Evolutionary conservation across 2,329 filamentous ascomycete genomes (phyloP).

Genomic region (Lachnellula occidentalis): DNA sequence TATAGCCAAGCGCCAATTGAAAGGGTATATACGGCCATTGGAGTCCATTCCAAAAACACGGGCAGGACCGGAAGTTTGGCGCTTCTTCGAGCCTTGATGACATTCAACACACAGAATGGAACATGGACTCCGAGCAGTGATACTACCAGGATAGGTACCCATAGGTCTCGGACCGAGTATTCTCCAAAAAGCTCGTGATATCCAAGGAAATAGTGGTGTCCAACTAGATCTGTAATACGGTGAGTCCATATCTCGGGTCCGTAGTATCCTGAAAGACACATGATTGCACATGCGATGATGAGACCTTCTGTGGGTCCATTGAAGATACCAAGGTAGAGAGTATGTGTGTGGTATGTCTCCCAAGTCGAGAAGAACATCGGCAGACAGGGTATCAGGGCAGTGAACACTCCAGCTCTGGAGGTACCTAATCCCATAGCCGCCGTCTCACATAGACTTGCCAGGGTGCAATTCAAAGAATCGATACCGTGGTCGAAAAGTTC

Average conservation of each 20-base stretch:
- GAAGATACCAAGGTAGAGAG: slow-evolving; percentile 90
- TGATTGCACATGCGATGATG: slow-evolving; percentile 79
- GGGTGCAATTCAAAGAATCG: slow-evolving; percentile 94
- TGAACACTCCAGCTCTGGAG: slow-evolving; percentile 81
- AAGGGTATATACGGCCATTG: slow-evolving; percentile 75
- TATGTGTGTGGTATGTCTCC: slow-evolving; percentile 99
- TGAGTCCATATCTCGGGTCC: slow-evolving; percentile 83
- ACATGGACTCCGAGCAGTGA: slow-evolving; percentile 70
- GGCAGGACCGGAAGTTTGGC: slow-evolving; percentile 71
- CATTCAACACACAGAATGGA: slow-evolving; percentile 85
- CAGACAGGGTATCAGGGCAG: slow-evolving; percentile 81
- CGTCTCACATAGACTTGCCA: slow-evolving; percentile 84
- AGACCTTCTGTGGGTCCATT: slow-evolving; percentile 96
- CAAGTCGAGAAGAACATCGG: slow-evolving; percentile 99
- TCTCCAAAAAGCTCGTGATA: slow-evolving; percentile 58
- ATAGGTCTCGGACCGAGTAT: slow-evolving; percentile 78
- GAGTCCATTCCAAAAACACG: slow-evolving; percentile 89
- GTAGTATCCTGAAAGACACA: slow-evolving; percentile 81
- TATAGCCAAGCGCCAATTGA: slow-evolving; percentile 80
- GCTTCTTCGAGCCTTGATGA: slow-evolving; percentile 67
- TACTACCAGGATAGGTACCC: slow-evolving; percentile 66
- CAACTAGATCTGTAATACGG: slow-evolving; percentile 65
- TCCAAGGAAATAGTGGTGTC: slow-evolving; percentile 47
- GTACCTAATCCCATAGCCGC: slow-evolving; percentile 89
- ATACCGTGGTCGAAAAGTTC: slow-evolving; percentile 99